Conservation (phyloP, 106 monocot species). For the Dendrobium catenatum region DNA sequence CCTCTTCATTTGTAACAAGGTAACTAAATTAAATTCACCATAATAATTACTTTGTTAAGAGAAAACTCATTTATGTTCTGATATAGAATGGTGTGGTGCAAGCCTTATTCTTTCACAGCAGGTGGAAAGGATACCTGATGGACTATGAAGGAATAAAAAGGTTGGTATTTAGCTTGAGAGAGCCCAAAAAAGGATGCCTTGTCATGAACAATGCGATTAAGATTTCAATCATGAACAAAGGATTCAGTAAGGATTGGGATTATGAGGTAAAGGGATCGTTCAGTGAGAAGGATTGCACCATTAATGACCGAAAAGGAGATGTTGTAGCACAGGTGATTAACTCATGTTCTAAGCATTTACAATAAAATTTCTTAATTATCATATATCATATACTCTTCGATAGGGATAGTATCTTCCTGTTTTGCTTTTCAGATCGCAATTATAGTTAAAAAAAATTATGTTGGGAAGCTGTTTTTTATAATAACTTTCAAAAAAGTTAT, state of each 20-base stretch:
- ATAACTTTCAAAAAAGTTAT: too few species aligned
- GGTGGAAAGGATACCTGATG: slow-evolving; percentile 59
- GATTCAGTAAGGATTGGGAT: slow-evolving; percentile 38
- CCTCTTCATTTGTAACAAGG: slow-evolving; percentile 69
- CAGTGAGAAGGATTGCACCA: slow-evolving; percentile 38
- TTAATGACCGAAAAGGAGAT: slow-evolving; percentile 49
- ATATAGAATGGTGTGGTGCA: slow-evolving; percentile 55
- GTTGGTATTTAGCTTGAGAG: slow-evolving; percentile 45
- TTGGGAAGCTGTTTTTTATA: too few species aligned
- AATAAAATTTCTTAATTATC: too few species aligned
- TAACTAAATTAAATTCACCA: slow-evolving; percentile 4
- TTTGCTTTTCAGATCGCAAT: too few species aligned
- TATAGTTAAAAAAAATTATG: too few species aligned
- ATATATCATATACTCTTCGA: background rate
- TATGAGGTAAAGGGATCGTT: slow-evolving; percentile 73
- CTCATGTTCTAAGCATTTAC: background rate
- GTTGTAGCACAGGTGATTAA: slow-evolving; percentile 46
- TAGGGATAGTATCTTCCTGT: too few species aligned
- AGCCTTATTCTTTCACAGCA: slow-evolving; percentile 38
- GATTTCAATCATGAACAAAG: slow-evolving; percentile 38
- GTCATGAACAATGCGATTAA: slow-evolving; percentile 29
- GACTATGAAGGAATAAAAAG: slow-evolving; percentile 45
- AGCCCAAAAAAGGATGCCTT: slow-evolving; percentile 34
- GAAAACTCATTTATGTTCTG: too few species aligned
- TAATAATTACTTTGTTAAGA: too few species aligned